A percentile compares a stretch with the other conserved stretches of the same genome.
Evolutionary conservation across 768 basidiomycete species (phyloP).

Genomic region (Mycena filopes): DNA sequence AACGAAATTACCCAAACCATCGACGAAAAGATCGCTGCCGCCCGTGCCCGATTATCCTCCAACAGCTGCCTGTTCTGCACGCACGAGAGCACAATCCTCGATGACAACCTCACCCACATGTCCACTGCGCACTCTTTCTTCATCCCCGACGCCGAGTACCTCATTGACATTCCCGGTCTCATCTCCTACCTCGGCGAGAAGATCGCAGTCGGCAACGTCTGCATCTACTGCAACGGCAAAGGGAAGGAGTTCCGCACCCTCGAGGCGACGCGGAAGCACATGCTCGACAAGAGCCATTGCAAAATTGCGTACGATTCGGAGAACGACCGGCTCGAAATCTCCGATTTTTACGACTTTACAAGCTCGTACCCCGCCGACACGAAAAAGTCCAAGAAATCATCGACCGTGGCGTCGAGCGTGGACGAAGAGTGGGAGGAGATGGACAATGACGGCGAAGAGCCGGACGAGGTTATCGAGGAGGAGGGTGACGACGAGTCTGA

Average conservation of each 20-base stretch:
- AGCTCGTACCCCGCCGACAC: constrained; percentile 72
- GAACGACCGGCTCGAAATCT: constrained; percentile 83
- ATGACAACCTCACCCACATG: constrained; percentile 89
- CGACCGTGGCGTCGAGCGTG: constrained; percentile 39
- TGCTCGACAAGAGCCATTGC: constrained; percentile 96
- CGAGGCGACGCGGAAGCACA: constrained; percentile 93
- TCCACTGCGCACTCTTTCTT: constrained; percentile 90
- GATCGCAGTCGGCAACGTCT: constrained; percentile 91
- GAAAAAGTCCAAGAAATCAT: constrained; percentile 36
- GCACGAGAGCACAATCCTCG: constrained; percentile 57
- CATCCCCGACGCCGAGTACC: constrained; percentile 92
- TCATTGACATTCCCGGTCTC: constrained; percentile 85
- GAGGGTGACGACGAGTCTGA: constrained; percentile 54
- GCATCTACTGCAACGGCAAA: constrained; percentile 89
- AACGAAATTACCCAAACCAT: constrained; percentile 67
- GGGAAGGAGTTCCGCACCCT: constrained; percentile 85
- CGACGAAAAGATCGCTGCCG: constrained; percentile 79
- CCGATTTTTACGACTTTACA: constrained; percentile 94
- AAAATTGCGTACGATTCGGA: constrained; percentile 92
- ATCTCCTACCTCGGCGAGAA: constrained; percentile 91
- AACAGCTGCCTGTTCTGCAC: constrained; percentile 90
- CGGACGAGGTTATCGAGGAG: constrained; percentile 46
- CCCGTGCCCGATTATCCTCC: constrained; percentile 69
- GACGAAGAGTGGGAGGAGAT: constrained; percentile 50
- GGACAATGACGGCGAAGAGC: constrained; percentile 44